Base-by-base conservation (phyloP, 2,329 filamentous ascomycete species). In the Torrubiella hemipterigena region DNA sequence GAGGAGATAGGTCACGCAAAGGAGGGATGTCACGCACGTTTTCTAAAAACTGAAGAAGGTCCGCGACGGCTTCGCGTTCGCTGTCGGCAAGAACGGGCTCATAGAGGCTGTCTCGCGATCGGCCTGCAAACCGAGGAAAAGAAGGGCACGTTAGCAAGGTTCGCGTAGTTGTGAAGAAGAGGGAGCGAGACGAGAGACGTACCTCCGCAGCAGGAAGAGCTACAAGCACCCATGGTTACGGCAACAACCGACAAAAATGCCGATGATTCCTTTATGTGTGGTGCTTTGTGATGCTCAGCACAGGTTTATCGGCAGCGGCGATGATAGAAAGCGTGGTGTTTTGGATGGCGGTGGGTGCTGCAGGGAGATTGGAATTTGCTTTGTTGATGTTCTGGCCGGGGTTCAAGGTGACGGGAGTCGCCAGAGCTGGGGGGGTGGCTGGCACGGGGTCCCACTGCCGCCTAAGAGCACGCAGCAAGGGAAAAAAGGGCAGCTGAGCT, bases 51-150 rank as follows among this genome's bases (percentile, higher is more conserved):
- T 89, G 83, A 13, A 98, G 68, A 37, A 98, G 68, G 55, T 98
- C 91, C 42, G 91, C 87, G 33, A 98, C 91, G 33, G 91, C 91
- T 64, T 96, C 91, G 49, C 91, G 77, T 63, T 98, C 91, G 61
- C 82, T 93, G 53, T 98, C 91, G 48, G 87, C 87, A 39, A 98
- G 73, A 34, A 91, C 82, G 31, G 81, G 80, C 55, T 91, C 83
- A 55, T 89, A 87, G 42, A 85, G 69, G 43, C 77, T 78, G 69
- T 89, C 82, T 57, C 78, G 78, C 57, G 80, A 73, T 61, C 78
- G 81, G 51, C 77, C 81, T 81, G 38, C 24, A 36, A 28, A 34
- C 36, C 28, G 18, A 35, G 33, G 30, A 21, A 13, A 37, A 23
- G 32, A 30, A 17, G 36, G 17, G 27, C 19, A 21, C 28, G 20